Base-by-base conservation (phyloP, 106 monocot genomes). In the Platanthera zijinensis region DNA sequence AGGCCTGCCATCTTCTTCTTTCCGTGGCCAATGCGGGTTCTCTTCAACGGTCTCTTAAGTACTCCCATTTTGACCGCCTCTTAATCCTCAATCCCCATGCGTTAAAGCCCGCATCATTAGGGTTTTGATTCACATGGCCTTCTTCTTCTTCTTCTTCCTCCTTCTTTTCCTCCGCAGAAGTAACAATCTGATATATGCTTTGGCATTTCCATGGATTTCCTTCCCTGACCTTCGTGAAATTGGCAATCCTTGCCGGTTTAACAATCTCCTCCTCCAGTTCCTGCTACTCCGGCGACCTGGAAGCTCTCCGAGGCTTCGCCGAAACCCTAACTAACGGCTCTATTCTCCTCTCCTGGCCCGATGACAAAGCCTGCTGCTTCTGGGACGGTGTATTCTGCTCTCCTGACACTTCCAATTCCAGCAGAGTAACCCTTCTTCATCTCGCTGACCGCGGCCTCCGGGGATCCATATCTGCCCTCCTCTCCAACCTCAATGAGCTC, bases 381-480 rank as follows among this genome's bases (percentile, higher is more conserved):
- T 89, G 92, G 92, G 74, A 51, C 39, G 92, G 92, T 8, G 80
- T 92, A 15, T 63, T 32, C 15, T 92, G 92, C 84, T 73, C 80
- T 12, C 32, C 11, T 21, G 74, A 7, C 25, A 5, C n/a, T 57
- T 19, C 22, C 78, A 64, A 50, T 14, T n/a, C 45, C 4, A 22
- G n/a, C 66, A 69, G 86, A 12, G 86, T 92, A 28, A 75, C 62
- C 48, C 74, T 19, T 48, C 84, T 92, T 8, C 77, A 50, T 15
- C 86, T 92, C 61, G 57, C 84, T 3, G 57, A 48, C n/a, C 75
- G 69, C n/a, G 75, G 77, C 54, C 85, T 92, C 52, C 10, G n/a
- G 3, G 92, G 92, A 2, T 9, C 81, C 59, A 48, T 92, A 14
- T 74, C 83, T 3, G 30, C 32, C 32, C 77, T 85, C 19, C 76